phyloP scores from a whole-genome alignment of 2,329 filamentous ascomycete species.

The Botrytis aclada region DNA sequence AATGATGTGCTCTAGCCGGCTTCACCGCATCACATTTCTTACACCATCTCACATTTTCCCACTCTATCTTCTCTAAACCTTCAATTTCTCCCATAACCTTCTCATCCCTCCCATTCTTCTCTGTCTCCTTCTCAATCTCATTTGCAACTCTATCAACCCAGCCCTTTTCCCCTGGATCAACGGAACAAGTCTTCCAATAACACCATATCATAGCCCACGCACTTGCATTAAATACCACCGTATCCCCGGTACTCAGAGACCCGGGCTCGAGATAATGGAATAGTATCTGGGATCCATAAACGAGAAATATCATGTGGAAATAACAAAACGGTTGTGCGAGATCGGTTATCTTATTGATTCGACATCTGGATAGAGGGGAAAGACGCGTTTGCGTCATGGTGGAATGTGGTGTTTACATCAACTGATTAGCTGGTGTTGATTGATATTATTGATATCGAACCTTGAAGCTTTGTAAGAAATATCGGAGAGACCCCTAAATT shows the following conservation, averaged over 20 bases:
- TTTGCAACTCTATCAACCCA: conserved; percentile 28
- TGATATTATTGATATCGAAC: not conserved
- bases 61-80: conserved; percentile 16
- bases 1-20: conserved; percentile 77
- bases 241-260: conserved; percentile 56
- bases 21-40: conserved; percentile 72
- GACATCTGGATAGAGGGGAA: conserved; percentile 4
- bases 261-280: conserved; percentile 61
- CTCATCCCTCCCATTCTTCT: conserved; percentile 17
- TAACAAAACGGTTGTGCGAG: conserved; percentile 69
- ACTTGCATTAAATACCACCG: conserved; percentile 62
- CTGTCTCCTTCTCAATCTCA: conserved; percentile 1
- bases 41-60: conserved; percentile 58
- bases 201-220: conserved; percentile 45
- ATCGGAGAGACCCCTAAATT: not conserved
- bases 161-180: conserved; percentile 55
- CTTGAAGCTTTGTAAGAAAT: not conserved
- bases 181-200: conserved; percentile 60
- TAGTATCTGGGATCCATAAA: conserved; percentile 69
- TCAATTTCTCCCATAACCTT: conserved; percentile 30
- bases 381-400: conserved; percentile 16
- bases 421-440: not conserved
- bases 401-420: not conserved
- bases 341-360: conserved; percentile 29
- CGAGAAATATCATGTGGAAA: conserved; percentile 64